Evolutionary conservation across 2,329 filamentous ascomycete species (phyloP), one percentile per base, ranked within the genome.

Genomic region (Pseudogymnoascus sp.): DNA sequence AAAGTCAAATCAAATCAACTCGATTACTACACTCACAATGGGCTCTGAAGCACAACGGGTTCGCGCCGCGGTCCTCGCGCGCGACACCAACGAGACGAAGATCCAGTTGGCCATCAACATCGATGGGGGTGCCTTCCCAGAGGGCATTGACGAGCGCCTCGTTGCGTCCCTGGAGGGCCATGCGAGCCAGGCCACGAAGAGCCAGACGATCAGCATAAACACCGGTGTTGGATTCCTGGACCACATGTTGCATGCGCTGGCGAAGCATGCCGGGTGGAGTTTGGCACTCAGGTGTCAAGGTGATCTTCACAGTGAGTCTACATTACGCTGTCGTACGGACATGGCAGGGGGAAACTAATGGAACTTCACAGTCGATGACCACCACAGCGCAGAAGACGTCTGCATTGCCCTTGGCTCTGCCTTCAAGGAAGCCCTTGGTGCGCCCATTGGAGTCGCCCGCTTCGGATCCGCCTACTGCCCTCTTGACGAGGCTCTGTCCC

Each of bases 171-270:
- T 73, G 62, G 84, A 84, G 65, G 81, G 82, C 63, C 95, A 99
- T 75, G 93, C 95, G 31, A 88, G 88, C 1, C 93, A 99, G 77
- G 81, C 86, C 67, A 93, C 90, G 69, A 87, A 88, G 69, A 90
- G 88, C 44, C 95, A 97, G 77, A 87, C 86, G 65, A 97, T 97
- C 74, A 86, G 86, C 73, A 83, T 97, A 68, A 88, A 91, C 81
- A 96, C 93, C 0, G 95, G 95, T 68, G 96, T 99, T 76, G 95
- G 95, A 65, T 99, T 99, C 78, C 82, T 99, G 63, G 95, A 99
- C 79, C 95, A 99, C 81, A 97, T 99, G 93, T 83, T 97, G 60
- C 95, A 99, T 77, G 95, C 95, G 5, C 83, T 97, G 63, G 90
- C 95, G 60, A 97, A 99, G 78, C 95, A 99, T 78, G 87, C 90